A percentile compares a stretch with the other conserved stretches of the same genome.
phyloP scores from a whole-genome alignment of 2,329 filamentous ascomycete species.

The Aureobasidium mangrovei region DNA sequence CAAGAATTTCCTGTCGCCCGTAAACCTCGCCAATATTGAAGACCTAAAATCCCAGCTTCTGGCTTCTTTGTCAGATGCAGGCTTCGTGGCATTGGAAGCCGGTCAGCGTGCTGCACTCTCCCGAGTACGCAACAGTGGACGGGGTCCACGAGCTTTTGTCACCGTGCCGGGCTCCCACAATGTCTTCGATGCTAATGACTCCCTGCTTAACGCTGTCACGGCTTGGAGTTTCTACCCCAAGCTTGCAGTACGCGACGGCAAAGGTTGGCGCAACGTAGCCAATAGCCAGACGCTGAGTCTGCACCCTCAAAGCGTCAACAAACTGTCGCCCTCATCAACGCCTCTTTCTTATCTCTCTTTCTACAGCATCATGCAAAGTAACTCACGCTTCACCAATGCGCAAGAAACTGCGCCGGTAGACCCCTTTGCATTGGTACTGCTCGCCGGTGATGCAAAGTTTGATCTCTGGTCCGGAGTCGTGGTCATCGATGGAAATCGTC shows the following conservation, averaged over 20 bases:
- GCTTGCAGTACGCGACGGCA: conserved; percentile 72
- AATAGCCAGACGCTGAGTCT: conserved; percentile 88
- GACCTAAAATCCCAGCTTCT: conserved; percentile 90
- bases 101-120: conserved; percentile 63
- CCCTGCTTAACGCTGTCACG: conserved; percentile 70
- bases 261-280: conserved; percentile 80
- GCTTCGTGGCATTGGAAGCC: conserved; percentile 65
- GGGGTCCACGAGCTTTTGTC: conserved; percentile 64
- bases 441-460: conserved; percentile 83
- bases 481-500: conserved; percentile 75
- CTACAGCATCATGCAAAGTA: conserved; percentile 95
- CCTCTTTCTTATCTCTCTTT: conserved; percentile 80
- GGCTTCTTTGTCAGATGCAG: conserved; percentile 74
- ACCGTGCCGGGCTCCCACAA: conserved; percentile 69
- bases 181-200: conserved; percentile 68
- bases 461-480: conserved; percentile 86
- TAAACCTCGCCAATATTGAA: conserved; percentile 84
- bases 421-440: conserved; percentile 70
- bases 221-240: conserved; percentile 96
- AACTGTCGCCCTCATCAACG: conserved; percentile 28
- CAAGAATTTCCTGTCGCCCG: conserved; percentile 87
- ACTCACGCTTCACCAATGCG: conserved; percentile 73
- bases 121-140: conserved; percentile 56
- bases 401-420: conserved; percentile 63
- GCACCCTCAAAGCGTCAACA: conserved; percentile 84